Base-by-base conservation (phyloP, 371 early-diverging fungal species). In the Mortierella sp. region DNA sequence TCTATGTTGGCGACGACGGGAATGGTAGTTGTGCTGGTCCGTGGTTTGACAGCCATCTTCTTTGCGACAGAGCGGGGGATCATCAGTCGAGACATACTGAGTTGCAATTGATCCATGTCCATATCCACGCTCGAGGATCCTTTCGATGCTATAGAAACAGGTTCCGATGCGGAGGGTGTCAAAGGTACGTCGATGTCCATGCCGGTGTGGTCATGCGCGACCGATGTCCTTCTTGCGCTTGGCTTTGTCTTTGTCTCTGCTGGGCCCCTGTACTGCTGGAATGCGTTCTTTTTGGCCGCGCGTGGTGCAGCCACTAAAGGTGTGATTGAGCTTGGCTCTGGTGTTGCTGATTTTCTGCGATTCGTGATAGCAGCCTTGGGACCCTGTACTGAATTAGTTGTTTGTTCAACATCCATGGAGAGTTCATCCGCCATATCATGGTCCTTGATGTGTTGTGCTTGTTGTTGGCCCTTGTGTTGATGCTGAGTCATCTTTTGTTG, bases 31-130 rank as follows among this genome's bases (percentile, higher is more conserved):
- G 2, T 47, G 45, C 16, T 76, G 42, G n/a, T 14, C 10, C 60
- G 68, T 34, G 47, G 28, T 63, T 57, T 57, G 75, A 63, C 14
- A 44, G 58, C 16, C 77, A 80, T 73, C 44, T 70, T 84, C 28
- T 50, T 70, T 16, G 79, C 73, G 19, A 84, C 85, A 28, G 81
- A 81, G 34, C 85, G 79, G 6, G 87, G 87, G n/a, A 86, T 44
- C 82, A 80, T 86, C 48, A 86, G 72, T 14, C 54, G 70, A 21
- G 82, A 70, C 80, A 86, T 80, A 44, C 71, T 86, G 71, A 80
- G 70, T 34, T 82, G 80, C 21, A 86, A 60, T 42, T 54, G 73
- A 7, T 86, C 87, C 31, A 86, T 86, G 4, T 86, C 87, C 80
- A 82, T 78, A 52, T 80, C 87, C 8, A 73, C 0, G 42, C 44